A percentile compares a stretch with the other conserved stretches of the same genome.
phyloP scores from a whole-genome alignment of 768 basidiomycete genomes.

The Leccinum olivaceopallidum region DNA sequence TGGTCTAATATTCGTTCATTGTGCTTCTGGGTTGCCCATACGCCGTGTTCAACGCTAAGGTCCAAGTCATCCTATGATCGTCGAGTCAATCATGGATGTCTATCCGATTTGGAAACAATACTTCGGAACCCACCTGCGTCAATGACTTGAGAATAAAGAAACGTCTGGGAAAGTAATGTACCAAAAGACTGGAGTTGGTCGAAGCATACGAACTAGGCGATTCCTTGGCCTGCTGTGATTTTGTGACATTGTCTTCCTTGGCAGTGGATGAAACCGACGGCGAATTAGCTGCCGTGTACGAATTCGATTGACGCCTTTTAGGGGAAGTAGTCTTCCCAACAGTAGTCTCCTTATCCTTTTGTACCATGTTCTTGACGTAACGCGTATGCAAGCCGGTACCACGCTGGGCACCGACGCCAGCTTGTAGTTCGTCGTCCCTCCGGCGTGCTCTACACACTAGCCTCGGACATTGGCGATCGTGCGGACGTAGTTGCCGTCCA shows the following conservation, averaged over 20 bases:
- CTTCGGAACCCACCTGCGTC: slow-evolving; percentile 56
- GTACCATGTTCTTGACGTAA: slow-evolving; percentile 72
- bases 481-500: slow-evolving; percentile 64
- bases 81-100: neutral
- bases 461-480: slow-evolving; percentile 70
- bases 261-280: slow-evolving; percentile 32
- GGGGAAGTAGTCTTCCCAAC: neutral
- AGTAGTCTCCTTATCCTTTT: slow-evolving; percentile 32
- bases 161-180: slow-evolving; percentile 78
- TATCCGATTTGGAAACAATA: neutral
- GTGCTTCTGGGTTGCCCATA: slow-evolving; percentile 94
- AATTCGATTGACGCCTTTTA: neutral
- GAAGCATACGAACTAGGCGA: slow-evolving; percentile 72
- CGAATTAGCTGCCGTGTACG: neutral
- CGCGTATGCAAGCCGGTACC: slow-evolving; percentile 80
- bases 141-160: slow-evolving; percentile 92
- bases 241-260: slow-evolving; percentile 40
- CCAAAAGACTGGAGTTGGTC: slow-evolving; percentile 80
- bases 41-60: slow-evolving; percentile 69
- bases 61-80: slow-evolving; percentile 69
- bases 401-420: slow-evolving; percentile 91
- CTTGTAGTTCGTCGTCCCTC: slow-evolving; percentile 81
- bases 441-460: slow-evolving; percentile 83
- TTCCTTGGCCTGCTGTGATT: slow-evolving; percentile 14
- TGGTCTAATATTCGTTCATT: slow-evolving; percentile 91